Evolutionary conservation across 176 grass and related monocot genomes (phyloP), one percentile per base, ranked within the genome.

Genomic region (Rhipidocladum racemiflorum): DNA sequence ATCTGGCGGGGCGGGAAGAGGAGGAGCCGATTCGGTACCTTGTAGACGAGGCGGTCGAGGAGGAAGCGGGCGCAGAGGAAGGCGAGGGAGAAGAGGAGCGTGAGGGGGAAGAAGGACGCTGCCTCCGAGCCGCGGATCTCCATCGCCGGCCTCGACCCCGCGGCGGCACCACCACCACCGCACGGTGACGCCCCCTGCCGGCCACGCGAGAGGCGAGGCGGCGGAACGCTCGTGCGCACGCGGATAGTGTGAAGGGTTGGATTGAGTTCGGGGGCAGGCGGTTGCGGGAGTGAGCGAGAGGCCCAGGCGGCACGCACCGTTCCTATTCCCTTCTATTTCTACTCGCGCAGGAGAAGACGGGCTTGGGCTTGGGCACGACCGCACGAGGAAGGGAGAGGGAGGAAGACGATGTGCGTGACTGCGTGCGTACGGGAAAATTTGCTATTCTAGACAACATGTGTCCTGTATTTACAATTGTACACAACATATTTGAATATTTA

Each of bases 1-100:
- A 86, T 86, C 88, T 90, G 78, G 46, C 6, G 27, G 35, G 72
- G 46, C 17, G 56, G 44, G 45, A 14, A 14, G 24, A 21, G 46
- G 9, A 6, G 25, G 60, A n/a, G 78, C 50, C 12, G 70, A 51
- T 50, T 54, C 34, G 60, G 30, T 72, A 97, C 95, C 92, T 94
- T 91, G 82, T 91, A 97, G 82, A 94, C 46, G 78, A 94, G 68
- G 74, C 92, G 86, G 85, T 97, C 90, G 77, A 97, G 87, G 50
- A 94, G 55, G 88, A 97, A 85, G 44, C 95, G 92, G 53, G 84
- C 90, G 80, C 83, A 83, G 84, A 94, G 68, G 81, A 94, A 97
- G 59, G 53, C 90, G 39, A 90, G 36, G 72, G 92, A 91, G 84
- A 93, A 93, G 75, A 70, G 70, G 70, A 91, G 42, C 32, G 80